Evolutionary conservation across 139 green algal species (phyloP), one percentile per base, ranked within the genome.

Genomic region (Chlorella sp.): DNA sequence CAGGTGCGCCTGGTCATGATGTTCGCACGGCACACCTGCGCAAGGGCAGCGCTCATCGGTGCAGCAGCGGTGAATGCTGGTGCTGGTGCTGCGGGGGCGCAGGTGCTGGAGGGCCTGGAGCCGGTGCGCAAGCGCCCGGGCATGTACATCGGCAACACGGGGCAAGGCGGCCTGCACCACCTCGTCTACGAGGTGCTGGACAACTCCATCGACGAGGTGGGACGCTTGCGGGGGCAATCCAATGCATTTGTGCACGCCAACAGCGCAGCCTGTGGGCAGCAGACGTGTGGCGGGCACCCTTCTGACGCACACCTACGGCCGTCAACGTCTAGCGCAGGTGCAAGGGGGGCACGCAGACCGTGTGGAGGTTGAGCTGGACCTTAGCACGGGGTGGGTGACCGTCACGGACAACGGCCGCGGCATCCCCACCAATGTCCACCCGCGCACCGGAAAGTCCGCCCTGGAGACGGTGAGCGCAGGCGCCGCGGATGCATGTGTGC

Each of bases 81-180:
- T n/a, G n/a, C n/a, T n/a, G n/a, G 14, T 26, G n/a, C 42, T 70
- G 3, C 34, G n/a, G 72, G 33, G 24, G 35, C 74, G 35, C 86
- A 96, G 88, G 92, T 99, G 20, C 86, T 99, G 17, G 88, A 99
- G 80, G 95, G 95, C 3, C 82, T 99, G n/a, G 96, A 99, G 31
- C 93, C 96, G 2, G 96, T 99, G 31, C 85, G 95, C 31, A 97
- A 96, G 80, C 90, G 96, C 4, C 96, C 96, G 2, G 95, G 96
- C 73, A 99, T 99, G 96, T 99, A 99, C 86, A 98, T 99, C 68
- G 96, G 96, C 71, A 95, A 86, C 77, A 99, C 95, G 2, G 92
- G 91, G 20, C 70, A 88, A 49, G 76, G 88, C 0, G 96, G 96
- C 0, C 79, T 99, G 69, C 96, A 99, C 74, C 96, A 99, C 77